These are phyloP conservation scores for Urostyla sp. DNA, from an alignment of 73 alveolate genomes.

Conservation along the genomic window DNA sequence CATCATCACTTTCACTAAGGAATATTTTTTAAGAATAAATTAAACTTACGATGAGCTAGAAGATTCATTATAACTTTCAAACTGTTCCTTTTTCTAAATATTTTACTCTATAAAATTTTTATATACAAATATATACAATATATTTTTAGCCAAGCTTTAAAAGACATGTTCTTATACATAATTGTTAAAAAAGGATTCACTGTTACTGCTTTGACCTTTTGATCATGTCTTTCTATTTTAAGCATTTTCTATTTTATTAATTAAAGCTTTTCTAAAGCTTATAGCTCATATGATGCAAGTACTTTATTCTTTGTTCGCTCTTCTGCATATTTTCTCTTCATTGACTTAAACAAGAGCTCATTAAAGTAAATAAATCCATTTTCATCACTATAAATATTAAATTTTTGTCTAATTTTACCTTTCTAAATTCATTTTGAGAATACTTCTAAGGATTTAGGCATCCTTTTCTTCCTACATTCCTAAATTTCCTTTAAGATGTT, in stretches of 20 bases:
- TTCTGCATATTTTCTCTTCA: constrained; percentile 61
- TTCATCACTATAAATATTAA: constrained; percentile 48
- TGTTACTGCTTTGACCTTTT: constrained; percentile 23
- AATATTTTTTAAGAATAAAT: too few relatives aligned
- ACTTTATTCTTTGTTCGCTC: constrained; percentile 18
- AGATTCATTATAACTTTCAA: constrained; percentile 36
- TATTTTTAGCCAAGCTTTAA: constrained; percentile 39
- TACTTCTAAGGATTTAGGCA: constrained; percentile 25
- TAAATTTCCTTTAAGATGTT: constrained; percentile 29
- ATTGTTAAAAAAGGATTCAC: constrained; percentile 45
- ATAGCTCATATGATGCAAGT: neutral
- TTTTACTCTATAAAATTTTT: neutral
- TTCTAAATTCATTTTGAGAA: constrained; percentile 63
- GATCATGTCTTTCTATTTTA: neutral
- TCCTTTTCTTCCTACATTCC: constrained; percentile 20
- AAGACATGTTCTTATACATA: constrained; percentile 50
- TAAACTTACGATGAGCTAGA: neutral
- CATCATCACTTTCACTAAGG: constrained; percentile 19
- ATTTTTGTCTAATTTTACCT: neutral
- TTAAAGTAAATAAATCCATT: constrained; percentile 75
- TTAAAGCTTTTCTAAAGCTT: neutral
- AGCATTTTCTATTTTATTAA: constrained; percentile 4
- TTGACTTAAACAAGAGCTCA: constrained; percentile 67
- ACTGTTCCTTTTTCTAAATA: constrained; percentile 3
- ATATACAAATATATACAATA: neutral